Conservation (phyloP, 2,329 filamentous ascomycete genomes). For the Ophiostoma sp. region DNA sequence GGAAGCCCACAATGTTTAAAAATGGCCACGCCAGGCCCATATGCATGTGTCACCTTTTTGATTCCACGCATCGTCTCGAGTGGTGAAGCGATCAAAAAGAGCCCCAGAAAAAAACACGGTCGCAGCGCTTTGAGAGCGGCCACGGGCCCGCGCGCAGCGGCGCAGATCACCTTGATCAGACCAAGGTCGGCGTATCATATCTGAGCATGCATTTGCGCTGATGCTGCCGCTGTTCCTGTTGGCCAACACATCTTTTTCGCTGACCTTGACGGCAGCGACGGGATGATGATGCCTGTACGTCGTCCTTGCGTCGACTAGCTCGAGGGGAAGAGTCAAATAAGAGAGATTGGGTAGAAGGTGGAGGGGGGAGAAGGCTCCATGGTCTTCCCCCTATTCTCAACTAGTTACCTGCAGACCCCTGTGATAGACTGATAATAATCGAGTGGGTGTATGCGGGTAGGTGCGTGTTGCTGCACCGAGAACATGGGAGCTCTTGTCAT, state of each 20-base stretch:
- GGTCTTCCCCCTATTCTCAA: conserved; percentile 11
- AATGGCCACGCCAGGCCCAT: not conserved
- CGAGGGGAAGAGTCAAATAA: not conserved
- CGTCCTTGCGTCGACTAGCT: conserved; percentile 18
- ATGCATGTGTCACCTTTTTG: conserved; percentile 12
- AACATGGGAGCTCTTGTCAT: not conserved
- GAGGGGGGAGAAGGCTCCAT: not conserved
- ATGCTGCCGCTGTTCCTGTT: not conserved
- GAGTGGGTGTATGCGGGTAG: conserved; percentile 13
- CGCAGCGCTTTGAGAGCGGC: not conserved
- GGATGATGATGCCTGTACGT: not conserved
- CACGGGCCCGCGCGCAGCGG: not conserved
- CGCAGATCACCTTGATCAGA: conserved; percentile 4
- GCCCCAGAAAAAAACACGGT: not conserved
- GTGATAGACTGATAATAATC: not conserved
- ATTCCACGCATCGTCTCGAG: not conserved
- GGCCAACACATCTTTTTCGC: not conserved
- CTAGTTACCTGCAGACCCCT: conserved; percentile 17
- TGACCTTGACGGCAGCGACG: conserved; percentile 8
- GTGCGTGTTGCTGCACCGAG: conserved; percentile 2
- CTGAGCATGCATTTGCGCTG: not conserved
- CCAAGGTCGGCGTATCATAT: not conserved
- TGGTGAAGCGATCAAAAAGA: not conserved
- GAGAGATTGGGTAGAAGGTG: not conserved
- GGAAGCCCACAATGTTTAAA: not conserved